A percentile compares a stretch with the other conserved stretches of the same genome.
Conservation (phyloP, 306 rosid species). For the Argentina anserina region DNA sequence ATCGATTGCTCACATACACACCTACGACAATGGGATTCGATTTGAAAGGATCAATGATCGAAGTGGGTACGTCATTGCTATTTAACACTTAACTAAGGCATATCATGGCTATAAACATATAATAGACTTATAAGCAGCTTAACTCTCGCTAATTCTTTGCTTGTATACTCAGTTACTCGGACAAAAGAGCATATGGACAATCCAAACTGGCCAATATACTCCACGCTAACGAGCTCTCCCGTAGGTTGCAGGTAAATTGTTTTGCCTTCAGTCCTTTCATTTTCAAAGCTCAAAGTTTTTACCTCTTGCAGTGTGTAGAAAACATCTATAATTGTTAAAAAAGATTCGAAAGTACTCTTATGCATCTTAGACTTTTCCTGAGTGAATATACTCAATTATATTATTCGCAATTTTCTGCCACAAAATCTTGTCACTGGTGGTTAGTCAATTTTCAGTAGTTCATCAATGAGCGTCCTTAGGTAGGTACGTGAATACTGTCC, state of each 20-base stretch:
- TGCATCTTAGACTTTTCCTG: too few species aligned
- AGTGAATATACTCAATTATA: too few species aligned
- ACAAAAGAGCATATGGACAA: conserved; percentile 88
- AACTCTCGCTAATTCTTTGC: background rate
- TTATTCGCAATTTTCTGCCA: background rate
- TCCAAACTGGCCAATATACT: conserved; percentile 84
- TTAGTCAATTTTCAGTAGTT: too few species aligned
- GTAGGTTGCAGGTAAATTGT: conserved; percentile 56
- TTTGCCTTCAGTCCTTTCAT: background rate
- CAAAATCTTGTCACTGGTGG: background rate
- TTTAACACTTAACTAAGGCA: background rate
- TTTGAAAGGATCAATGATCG: conserved; percentile 62
- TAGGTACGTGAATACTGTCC: background rate
- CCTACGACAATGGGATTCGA: conserved; percentile 54
- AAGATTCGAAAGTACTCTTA: background rate
- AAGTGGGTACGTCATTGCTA: conserved; percentile 37
- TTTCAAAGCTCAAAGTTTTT: background rate
- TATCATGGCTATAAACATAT: background rate
- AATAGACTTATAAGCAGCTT: too few species aligned
- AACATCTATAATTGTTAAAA: background rate
- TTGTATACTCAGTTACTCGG: conserved; percentile 53
- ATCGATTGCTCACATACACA: conserved; percentile 73
- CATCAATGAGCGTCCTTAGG: background rate
- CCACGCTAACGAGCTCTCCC: conserved; percentile 75
- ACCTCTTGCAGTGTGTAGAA: background rate